Conservation (phyloP, 176 grass and related monocot genomes). For the Zoysia pacifica region DNA sequence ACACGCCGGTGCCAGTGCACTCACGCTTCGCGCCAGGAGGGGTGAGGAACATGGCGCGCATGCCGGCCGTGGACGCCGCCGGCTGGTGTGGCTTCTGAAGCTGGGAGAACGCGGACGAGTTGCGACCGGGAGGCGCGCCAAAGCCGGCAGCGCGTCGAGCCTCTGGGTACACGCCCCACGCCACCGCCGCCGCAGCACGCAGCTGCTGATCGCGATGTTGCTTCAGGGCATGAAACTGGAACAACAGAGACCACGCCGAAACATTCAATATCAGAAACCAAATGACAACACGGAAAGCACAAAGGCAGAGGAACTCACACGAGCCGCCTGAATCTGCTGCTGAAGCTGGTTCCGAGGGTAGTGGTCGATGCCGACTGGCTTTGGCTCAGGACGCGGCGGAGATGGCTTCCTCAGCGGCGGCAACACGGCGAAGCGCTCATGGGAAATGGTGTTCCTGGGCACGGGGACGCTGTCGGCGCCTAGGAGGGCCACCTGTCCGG, state of each 20-base stretch:
- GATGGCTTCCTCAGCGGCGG: slow-evolving; percentile 11
- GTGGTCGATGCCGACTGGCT: not conserved
- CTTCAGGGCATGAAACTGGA: slow-evolving; percentile 82
- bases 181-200: slow-evolving; percentile 19
- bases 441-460: not conserved
- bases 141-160: not conserved
- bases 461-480: slow-evolving; percentile 30
- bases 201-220: slow-evolving; percentile 58
- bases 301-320: slow-evolving; percentile 27
- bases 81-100: slow-evolving; percentile 51
- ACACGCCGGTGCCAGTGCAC: slow-evolving; percentile 83
- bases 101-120: slow-evolving; percentile 52
- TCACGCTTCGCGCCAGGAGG: slow-evolving; percentile 57
- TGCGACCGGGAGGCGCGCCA: slow-evolving; percentile 24
- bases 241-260: not conserved
- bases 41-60: slow-evolving; percentile 74
- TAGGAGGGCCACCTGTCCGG: slow-evolving; percentile 65
- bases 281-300: not conserved
- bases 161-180: slow-evolving; percentile 10
- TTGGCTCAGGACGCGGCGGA: slow-evolving; percentile 11
- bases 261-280: not conserved
- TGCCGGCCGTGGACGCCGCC: slow-evolving; percentile 29
- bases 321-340: slow-evolving; percentile 60
- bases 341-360: slow-evolving; percentile 21
- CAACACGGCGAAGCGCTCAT: not conserved